Evolutionary conservation across 1,284 basidiomycete genomes (phyloP), one percentile per base, ranked within the genome.

Genomic region (Retiboletus flavoniger): DNA sequence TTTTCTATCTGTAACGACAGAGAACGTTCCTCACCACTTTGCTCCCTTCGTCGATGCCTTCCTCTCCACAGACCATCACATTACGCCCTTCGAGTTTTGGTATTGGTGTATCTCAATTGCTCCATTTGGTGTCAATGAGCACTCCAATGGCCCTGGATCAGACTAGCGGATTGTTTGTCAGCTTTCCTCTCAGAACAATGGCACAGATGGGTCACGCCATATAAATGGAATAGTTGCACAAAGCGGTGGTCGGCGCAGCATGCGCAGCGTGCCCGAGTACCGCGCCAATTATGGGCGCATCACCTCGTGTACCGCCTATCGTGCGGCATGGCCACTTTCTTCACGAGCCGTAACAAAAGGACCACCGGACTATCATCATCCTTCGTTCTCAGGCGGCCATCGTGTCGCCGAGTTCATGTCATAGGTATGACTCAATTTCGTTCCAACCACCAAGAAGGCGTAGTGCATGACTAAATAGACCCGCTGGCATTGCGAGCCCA

Each of bases 171-270:
- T 49, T 36, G 13, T 32, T 50, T 28, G 3, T n/a, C n/a, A 21
- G 10, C 14, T 32, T 31, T 40, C 24, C 28, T 6, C 19, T 9
- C 41, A 16, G 29, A 28, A 41, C 9, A 8, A 4, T 16, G 16
- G 10, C 10, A 24, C 8, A 2, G 21, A 11, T 19, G 17, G 3
- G 0, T 17, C 1, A 2, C 8, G 50, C 32, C 21, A 13, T 16
- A 35, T 17, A 57, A 24, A 9, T 16, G 29, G 55, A 17, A 19
- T 17, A 19, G 3, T 17, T 26, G 21, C 7, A 13, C 24, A 17
- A 29, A 29, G 39, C 56, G 4, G 38, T 55, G 56, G 14, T 31
- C n/a, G 3, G 32, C 56, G 39, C 38, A 54, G 45, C 28, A 47
- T 35, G 40, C 17, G 9, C 39, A 32, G 49, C 3, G 31, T 53